These are phyloP conservation scores for Aspergillus sp. DNA, from an alignment of 2,329 filamentous ascomycete species.

Conservation along the genomic window DNA sequence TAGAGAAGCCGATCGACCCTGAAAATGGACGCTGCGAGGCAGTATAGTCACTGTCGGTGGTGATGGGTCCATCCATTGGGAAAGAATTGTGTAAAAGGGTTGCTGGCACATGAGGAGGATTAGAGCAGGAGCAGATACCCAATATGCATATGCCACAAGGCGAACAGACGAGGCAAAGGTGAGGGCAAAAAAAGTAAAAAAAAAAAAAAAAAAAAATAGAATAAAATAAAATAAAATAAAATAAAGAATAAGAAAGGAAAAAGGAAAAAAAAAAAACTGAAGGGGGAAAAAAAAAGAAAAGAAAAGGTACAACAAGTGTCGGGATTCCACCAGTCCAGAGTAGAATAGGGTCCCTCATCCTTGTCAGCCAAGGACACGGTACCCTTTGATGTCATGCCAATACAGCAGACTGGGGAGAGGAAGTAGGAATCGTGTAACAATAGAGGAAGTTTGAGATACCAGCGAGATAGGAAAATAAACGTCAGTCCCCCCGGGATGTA, in stretches of 20 bases:
- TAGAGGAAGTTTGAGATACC: constrained; percentile 14
- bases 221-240: no score
- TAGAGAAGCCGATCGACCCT: constrained; percentile 33
- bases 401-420: constrained; percentile 11
- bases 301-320: constrained; percentile 5
- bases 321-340: constrained; percentile 17
- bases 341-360: constrained; percentile 25
- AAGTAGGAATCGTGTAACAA: constrained; percentile 18
- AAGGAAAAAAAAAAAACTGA: neutral
- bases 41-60: constrained; percentile 42
- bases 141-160: constrained; percentile 11
- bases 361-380: constrained; percentile 18
- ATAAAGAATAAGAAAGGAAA: no score
- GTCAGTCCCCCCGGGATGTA: constrained; percentile 16
- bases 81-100: constrained; percentile 38
- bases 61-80: constrained; percentile 39
- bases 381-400: constrained; percentile 18
- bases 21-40: constrained; percentile 35
- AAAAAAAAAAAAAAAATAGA: neutral
- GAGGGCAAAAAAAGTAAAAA: constrained; percentile 1
- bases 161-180: neutral
- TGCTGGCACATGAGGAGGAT: constrained; percentile 24
- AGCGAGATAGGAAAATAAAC: constrained; percentile 14
- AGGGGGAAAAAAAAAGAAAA: constrained; percentile 7
- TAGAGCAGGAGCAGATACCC: constrained; percentile 21